Evolutionary conservation across 305 asterid species (phyloP), one percentile per base, ranked within the genome.

Genomic region (Fraxinus paxiana): DNA sequence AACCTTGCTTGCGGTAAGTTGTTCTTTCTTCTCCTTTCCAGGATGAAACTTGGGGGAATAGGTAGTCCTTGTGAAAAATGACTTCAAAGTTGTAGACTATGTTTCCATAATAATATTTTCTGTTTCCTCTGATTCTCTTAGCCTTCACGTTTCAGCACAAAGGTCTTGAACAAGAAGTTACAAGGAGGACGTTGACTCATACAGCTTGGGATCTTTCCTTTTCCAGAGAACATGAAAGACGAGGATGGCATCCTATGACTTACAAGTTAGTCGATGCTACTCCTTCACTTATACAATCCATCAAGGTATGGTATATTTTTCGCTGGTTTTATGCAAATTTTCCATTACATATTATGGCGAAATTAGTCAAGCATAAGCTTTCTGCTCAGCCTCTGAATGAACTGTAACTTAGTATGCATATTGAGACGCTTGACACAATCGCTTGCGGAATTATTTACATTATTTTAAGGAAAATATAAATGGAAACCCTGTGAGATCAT

Each of bases 161-260:
- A 85, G 93, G 94, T 71, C 90, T 92, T 82, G 97, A 91, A 74
- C 86, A 85, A 77, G 94, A 95, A 85, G 85, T 93, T 48, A 91
- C 93, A 79, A 88, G 96, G 87, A 92, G 99, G 88, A 90, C 98
- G 8, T 76, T 95, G 85, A 92, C 97, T 83, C 98, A 95, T 87
- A 92, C 97, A 80, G 84, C 96, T 34, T 95, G 99, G 99, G 97
- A 92, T 87, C 89, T 89, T 82, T 81, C 92, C 79, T 85, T 97
- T 33, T 88, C 95, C 26, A 85, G 87, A 86, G 93, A 89, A 78
- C 94, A 86, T 83, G 86, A 92, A 38, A 87, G 97, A 78, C 90
- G 84, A 87, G 97, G 98, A 80, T 95, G 99, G 99, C 99, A 95
- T 91, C 99, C 98, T n/a, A 81, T 83, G 83, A 91, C 97, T 76